A percentile compares a stretch with the other conserved stretches of the same genome.
These are phyloP conservation scores for Candida argentea DNA, from an alignment of 805 yeast species.

Conservation along the genomic window DNA sequence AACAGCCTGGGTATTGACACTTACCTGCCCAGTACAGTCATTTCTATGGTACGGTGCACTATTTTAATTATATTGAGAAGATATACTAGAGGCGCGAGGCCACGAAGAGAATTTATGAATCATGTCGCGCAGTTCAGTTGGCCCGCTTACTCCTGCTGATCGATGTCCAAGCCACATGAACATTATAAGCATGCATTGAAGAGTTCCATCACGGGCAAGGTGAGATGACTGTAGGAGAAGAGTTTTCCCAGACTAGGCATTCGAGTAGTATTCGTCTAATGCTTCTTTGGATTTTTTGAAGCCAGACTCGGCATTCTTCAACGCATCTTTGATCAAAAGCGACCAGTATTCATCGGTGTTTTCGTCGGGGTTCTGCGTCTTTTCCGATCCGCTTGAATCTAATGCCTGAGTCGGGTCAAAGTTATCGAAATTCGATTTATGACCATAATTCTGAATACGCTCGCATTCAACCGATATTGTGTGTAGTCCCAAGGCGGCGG, in stretches of 20 bases:
- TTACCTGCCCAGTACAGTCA: no score
- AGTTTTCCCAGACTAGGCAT: slow-evolving; percentile 6
- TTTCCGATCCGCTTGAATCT: slow-evolving; percentile 4
- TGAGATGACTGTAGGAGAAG: slow-evolving; percentile 1
- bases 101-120: no score
- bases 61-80: no score
- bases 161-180: no score
- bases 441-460: slow-evolving; percentile 84
- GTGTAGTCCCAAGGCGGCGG: slow-evolving; percentile 84
- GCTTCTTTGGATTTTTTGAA: slow-evolving; percentile 41
- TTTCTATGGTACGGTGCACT: no score
- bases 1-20: no score
- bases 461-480: slow-evolving; percentile 84
- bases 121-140: no score
- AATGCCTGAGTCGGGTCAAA: slow-evolving; percentile 11
- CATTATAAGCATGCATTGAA: slow-evolving; percentile 1
- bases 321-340: slow-evolving; percentile 41
- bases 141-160: no score
- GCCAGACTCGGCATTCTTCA: slow-evolving; percentile 39
- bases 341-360: slow-evolving; percentile 28
- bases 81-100: no score
- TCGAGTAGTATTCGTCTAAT: slow-evolving; percentile 43
- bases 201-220: neutral
- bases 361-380: slow-evolving; percentile 10
- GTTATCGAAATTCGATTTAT: slow-evolving; percentile 32